phyloP scores from a whole-genome alignment of 2,329 filamentous ascomycete species.

The Cladorrhinum sp. region DNA sequence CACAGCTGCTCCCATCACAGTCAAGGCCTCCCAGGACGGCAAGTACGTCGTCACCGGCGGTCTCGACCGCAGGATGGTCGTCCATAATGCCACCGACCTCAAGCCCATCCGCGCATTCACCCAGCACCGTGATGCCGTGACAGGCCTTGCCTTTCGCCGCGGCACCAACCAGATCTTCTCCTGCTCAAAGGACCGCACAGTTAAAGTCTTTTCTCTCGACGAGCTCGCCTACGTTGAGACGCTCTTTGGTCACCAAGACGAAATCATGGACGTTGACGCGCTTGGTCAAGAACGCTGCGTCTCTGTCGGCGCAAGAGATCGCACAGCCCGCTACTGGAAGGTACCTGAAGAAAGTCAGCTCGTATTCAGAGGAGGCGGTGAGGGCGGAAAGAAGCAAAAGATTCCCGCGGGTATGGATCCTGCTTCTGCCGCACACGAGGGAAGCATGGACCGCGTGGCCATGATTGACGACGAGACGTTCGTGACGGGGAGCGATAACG shows the following conservation, averaged over 20 bases:
- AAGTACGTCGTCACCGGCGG: slow-evolving; percentile 90
- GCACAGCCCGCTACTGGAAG: slow-evolving; percentile 92
- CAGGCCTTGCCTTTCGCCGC: slow-evolving; percentile 78
- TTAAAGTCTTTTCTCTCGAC: slow-evolving; percentile 93
- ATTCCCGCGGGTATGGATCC: slow-evolving; percentile 39
- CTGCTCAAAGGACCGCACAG: slow-evolving; percentile 82
- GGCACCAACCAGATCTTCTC: slow-evolving; percentile 92
- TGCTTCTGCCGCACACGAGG: slow-evolving; percentile 63
- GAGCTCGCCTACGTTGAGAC: slow-evolving; percentile 94
- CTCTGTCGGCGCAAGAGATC: slow-evolving; percentile 84
- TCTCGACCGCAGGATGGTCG: slow-evolving; percentile 76
- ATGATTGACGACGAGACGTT: slow-evolving; percentile 87
- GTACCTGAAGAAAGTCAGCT: slow-evolving; percentile 93
- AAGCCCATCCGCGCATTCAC: slow-evolving; percentile 78
- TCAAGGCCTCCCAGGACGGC: slow-evolving; percentile 85
- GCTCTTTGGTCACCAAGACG: slow-evolving; percentile 91
- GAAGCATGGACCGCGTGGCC: slow-evolving; percentile 86
- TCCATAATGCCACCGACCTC: slow-evolving; percentile 81
- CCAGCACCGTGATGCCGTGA: slow-evolving; percentile 89
- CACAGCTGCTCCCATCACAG: slow-evolving; percentile 71
- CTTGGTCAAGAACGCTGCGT: slow-evolving; percentile 85
- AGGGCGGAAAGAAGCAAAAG: slow-evolving; percentile 46
- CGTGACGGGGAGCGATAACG: slow-evolving; percentile 91
- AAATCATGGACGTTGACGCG: slow-evolving; percentile 79
- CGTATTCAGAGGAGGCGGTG: slow-evolving; percentile 83